These are phyloP conservation scores for Teratosphaeria epicoccoides DNA, from an alignment of 2,329 filamentous ascomycete species.

Conservation along the genomic window DNA sequence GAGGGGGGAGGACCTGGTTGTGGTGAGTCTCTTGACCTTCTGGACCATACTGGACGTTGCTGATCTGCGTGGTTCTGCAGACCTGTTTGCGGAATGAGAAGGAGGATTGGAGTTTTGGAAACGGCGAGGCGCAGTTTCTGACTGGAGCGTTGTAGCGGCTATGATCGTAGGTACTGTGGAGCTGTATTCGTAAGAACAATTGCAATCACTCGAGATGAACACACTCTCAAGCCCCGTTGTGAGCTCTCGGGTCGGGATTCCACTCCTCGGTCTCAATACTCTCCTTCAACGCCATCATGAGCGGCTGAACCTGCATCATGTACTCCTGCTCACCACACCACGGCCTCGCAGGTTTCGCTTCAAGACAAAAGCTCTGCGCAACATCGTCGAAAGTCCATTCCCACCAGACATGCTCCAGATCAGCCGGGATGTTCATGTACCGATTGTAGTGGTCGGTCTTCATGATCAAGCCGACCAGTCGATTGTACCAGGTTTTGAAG, in stretches of 20 bases:
- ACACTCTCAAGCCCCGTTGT: constrained; percentile 11
- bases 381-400: constrained; percentile 25
- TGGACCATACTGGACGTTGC: not conserved
- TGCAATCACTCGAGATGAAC: not conserved
- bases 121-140: constrained; percentile 23
- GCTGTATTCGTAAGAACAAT: not conserved
- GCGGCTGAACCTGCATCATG: constrained; percentile 27
- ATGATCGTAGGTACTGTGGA: not conserved
- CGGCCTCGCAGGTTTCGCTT: constrained; percentile 19
- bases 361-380: constrained; percentile 23
- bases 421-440: constrained; percentile 25
- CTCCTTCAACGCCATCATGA: constrained; percentile 26
- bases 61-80: not conserved
- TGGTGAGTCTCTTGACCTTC: constrained; percentile 2
- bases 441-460: constrained; percentile 32
- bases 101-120: constrained; percentile 26
- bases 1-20: constrained; percentile 19
- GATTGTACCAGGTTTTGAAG: constrained; percentile 30
- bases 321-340: constrained; percentile 28
- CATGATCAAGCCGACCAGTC: constrained; percentile 29
- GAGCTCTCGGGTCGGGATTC: constrained; percentile 27
- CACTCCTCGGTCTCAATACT: constrained; percentile 29
- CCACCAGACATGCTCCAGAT: constrained; percentile 31
- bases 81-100: constrained; percentile 16
- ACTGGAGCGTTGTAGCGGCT: constrained; percentile 4